These are phyloP conservation scores for Capronia epimyces DNA, from an alignment of 2,329 filamentous ascomycete species.

Conservation along the genomic window DNA sequence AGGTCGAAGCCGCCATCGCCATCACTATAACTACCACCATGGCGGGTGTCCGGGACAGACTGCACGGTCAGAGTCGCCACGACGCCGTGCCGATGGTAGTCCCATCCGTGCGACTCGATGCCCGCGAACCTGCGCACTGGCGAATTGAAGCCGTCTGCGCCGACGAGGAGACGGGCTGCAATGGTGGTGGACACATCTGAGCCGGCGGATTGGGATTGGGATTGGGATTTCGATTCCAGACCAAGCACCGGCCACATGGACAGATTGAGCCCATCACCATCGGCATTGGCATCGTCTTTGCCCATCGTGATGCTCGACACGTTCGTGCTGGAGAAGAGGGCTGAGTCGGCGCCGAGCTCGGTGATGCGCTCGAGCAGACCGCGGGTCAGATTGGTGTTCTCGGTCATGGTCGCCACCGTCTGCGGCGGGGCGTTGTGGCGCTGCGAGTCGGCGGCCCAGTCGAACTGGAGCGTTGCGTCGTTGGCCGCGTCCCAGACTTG, in stretches of 20 bases:
- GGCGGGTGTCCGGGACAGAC: constrained; percentile 30
- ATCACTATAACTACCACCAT: background rate
- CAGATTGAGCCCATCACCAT: constrained; percentile 66
- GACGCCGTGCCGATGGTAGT: constrained; percentile 83
- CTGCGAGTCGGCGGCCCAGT: constrained; percentile 54
- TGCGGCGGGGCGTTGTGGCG: constrained; percentile 37
- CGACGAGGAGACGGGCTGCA: constrained; percentile 77
- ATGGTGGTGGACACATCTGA: constrained; percentile 48
- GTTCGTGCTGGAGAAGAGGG: constrained; percentile 68
- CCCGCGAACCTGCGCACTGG: constrained; percentile 85
- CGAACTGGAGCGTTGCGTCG: constrained; percentile 81
- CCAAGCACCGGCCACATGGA: constrained; percentile 82
- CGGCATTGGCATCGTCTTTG: constrained; percentile 54
- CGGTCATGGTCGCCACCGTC: constrained; percentile 91
- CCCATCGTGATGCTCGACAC: constrained; percentile 78
- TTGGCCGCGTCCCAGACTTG: constrained; percentile 96
- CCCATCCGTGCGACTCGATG: constrained; percentile 83
- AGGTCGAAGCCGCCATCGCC: constrained; percentile 39
- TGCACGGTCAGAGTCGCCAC: constrained; percentile 80
- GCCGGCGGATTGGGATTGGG: constrained; percentile 21
- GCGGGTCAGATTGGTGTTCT: constrained; percentile 83
- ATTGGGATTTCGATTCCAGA: constrained; percentile 52
- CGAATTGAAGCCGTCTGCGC: constrained; percentile 91
- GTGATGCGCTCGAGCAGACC: constrained; percentile 68
- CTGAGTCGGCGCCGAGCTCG: constrained; percentile 53